A percentile compares a stretch with the other conserved stretches of the same genome.
phyloP scores from a whole-genome alignment of 2,329 filamentous ascomycete genomes.

The Aspergillus phoenicis region DNA sequence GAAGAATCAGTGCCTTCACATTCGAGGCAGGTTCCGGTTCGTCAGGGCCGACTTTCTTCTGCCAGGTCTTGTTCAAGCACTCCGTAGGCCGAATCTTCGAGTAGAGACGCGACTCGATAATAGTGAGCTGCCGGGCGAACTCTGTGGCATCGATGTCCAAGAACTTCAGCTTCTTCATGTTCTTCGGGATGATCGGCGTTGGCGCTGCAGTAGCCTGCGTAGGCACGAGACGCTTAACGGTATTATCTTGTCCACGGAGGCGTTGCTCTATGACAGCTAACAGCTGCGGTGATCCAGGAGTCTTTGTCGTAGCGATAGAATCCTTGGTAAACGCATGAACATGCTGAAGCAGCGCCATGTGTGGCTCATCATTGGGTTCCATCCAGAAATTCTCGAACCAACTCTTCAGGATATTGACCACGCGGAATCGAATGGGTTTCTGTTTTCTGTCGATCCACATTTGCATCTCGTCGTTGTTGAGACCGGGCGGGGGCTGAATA shows the following conservation, averaged over 20 bases:
- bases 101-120: constrained; percentile 93
- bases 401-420: constrained; percentile 96
- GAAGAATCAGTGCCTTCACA: constrained; percentile 92
- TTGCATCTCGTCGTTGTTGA: constrained; percentile 75
- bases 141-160: constrained; percentile 94
- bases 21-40: constrained; percentile 82
- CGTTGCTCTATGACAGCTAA: constrained; percentile 88
- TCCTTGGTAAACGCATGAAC: constrained; percentile 91
- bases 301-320: constrained; percentile 89
- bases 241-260: constrained; percentile 81
- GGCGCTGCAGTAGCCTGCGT: constrained; percentile 83
- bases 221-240: constrained; percentile 81
- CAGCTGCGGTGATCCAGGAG: constrained; percentile 80
- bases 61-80: constrained; percentile 98
- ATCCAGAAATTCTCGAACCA: constrained; percentile 99
- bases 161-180: constrained; percentile 99
- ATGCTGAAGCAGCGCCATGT: constrained; percentile 80
- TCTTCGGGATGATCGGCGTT: constrained; percentile 90
- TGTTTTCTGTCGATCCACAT: constrained; percentile 92
- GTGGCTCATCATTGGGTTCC: constrained; percentile 86
- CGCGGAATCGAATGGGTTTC: constrained; percentile 90
- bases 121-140: constrained; percentile 95
- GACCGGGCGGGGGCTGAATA: constrained; percentile 83
- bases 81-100: constrained; percentile 95
- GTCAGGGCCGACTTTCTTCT: constrained; percentile 80